Evolutionary conservation across 1,284 basidiomycete genomes (phyloP), one percentile per base, ranked within the genome.

Genomic region (Gymnopus androsaceus): DNA sequence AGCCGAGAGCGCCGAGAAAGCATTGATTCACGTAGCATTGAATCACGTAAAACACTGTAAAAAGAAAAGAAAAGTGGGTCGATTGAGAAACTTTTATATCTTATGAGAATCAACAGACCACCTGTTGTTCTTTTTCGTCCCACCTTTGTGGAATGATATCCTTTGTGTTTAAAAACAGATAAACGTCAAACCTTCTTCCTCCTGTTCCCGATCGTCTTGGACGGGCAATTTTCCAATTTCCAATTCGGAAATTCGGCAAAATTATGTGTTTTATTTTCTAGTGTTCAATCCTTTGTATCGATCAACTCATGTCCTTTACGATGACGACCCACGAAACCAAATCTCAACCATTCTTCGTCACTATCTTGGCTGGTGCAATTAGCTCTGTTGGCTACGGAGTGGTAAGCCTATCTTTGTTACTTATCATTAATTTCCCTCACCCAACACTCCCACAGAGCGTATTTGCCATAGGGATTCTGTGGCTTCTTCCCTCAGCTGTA

Each of bases 381-480:
- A 49, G 54, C 28, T 59, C 54, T 55, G 53, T 59, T 23, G 57
- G 49, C 15, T 59, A 55, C 27, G 57, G 57, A 31, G 37, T 59
- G 33, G 52, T 54, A n/a, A 58, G 51, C 25, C 11, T 21, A 21
- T 53, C 51, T 37, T 42, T 21, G 12, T 21, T 47, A 28, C 21
- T 8, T 25, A 5, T 8, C 15, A 40, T 47, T 23, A 12, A 36
- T 30, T 38, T 41, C 27, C 31, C 27, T 40, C 12, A 34, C 45
- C 9, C 41, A n/a, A 11, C 9, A 5, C 27, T 23, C 17, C n/a
- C 25, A 7, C 41, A 59, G 57, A 59, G 57, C 17, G n/a, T 59
- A 21, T 54, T 59, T 36, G 57, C 57, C 30, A 59, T 59, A 31
- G 57, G 54, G 4, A 40, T 59, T 6, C 36, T 55, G 4, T 59